Percentiles rank a stretch among this genome's conserved stretches.
Conservation (phyloP, 2,329 filamentous ascomycete species). For the Sclerotinia borealis region DNA sequence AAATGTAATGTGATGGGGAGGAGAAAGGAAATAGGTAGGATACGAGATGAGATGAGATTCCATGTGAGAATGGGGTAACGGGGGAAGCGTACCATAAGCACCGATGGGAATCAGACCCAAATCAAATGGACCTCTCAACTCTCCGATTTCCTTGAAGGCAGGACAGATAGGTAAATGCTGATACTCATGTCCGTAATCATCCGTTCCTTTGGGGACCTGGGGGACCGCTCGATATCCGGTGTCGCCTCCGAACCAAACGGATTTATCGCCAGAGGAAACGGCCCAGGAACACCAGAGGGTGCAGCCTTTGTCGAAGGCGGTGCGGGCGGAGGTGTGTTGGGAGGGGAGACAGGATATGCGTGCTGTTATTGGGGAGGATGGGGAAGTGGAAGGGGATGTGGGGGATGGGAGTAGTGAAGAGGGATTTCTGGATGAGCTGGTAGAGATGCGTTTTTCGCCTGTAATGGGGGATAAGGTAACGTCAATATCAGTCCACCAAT, state of each 20-base stretch:
- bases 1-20: background rate
- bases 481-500: constrained; percentile 89
- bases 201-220: constrained; percentile 49
- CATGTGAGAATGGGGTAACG: background rate
- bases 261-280: constrained; percentile 64
- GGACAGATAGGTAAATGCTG: constrained; percentile 67
- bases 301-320: constrained; percentile 56
- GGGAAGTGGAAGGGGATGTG: constrained; percentile 14
- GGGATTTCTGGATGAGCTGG: constrained; percentile 27
- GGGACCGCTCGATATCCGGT: constrained; percentile 84
- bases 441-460: constrained; percentile 26
- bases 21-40: background rate
- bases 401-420: constrained; percentile 20
- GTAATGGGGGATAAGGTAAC: constrained; percentile 51
- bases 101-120: constrained; percentile 91
- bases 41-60: background rate
- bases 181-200: constrained; percentile 67
- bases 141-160: constrained; percentile 78
- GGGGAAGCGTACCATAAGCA: constrained; percentile 51
- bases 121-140: constrained; percentile 77
- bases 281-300: constrained; percentile 90
- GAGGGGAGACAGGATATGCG: constrained; percentile 73
- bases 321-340: constrained; percentile 73
- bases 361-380: constrained; percentile 56
- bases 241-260: constrained; percentile 85